Conservation (phyloP, 1,284 basidiomycete genomes). For the Paramarasmius palmivorus region DNA sequence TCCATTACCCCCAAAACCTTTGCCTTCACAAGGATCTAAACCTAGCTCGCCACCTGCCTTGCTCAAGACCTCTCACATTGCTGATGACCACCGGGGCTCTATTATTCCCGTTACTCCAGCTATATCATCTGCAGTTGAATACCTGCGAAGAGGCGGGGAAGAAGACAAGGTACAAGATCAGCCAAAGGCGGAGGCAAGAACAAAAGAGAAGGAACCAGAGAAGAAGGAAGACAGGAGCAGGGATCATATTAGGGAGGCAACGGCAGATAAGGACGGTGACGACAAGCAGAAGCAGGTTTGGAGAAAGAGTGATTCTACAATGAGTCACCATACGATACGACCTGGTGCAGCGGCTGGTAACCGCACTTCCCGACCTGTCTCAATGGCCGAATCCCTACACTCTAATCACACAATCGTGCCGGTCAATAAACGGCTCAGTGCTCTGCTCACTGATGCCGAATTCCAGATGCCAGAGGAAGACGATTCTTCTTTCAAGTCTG, state of each 20-base stretch:
- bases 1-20: constrained; percentile 26
- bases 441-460: constrained; percentile 64
- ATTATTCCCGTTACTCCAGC: constrained; percentile 49
- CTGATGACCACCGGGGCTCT: constrained; percentile 34
- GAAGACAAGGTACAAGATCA: constrained; percentile 21
- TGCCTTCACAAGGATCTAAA: constrained; percentile 17
- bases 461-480: constrained; percentile 56
- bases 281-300: constrained; percentile 58
- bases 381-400: constrained; percentile 71
- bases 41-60: constrained; percentile 13
- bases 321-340: constrained; percentile 69
- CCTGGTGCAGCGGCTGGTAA: constrained; percentile 47
- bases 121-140: constrained; percentile 47
- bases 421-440: constrained; percentile 63
- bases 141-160: constrained; percentile 38
- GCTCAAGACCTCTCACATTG: constrained; percentile 19
- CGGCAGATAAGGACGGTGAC: no score
- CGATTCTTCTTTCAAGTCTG: constrained; percentile 25
- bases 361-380: constrained; percentile 66
- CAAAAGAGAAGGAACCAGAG: neutral
- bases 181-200: neutral
- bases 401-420: constrained; percentile 69
- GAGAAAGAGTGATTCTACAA: constrained; percentile 75
- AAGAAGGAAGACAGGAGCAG: constrained; percentile 6
- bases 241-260: constrained; percentile 16